phyloP scores from a whole-genome alignment of 345 rosid genomes.

The Reutealis trisperma region DNA sequence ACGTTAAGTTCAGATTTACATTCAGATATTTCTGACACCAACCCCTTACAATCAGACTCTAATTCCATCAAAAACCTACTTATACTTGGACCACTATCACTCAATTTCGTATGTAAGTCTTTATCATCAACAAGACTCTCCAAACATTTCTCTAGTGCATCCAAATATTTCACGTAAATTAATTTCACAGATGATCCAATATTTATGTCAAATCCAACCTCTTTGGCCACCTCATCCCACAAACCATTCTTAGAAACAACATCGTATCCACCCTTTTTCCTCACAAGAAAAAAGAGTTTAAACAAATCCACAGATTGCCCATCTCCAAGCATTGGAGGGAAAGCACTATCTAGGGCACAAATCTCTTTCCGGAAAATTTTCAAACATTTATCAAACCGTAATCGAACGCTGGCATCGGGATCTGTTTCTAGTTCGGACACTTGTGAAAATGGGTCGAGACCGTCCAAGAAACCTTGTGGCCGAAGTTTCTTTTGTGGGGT shows the following conservation, averaged over 20 bases:
- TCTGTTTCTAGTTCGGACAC: neutral
- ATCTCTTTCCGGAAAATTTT: slow-evolving; percentile 6
- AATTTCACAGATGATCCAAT: slow-evolving; percentile 40
- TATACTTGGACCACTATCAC: slow-evolving; percentile 17
- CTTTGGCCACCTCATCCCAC: slow-evolving; percentile 57
- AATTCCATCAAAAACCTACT: slow-evolving; percentile 34
- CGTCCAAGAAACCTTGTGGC: slow-evolving; percentile 7
- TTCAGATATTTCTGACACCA: slow-evolving; percentile 26
- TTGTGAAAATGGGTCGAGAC: slow-evolving; percentile 11
- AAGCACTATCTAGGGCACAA: slow-evolving; percentile 16
- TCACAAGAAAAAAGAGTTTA: slow-evolving; percentile 49
- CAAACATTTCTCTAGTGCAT: slow-evolving; percentile 47
- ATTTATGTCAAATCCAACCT: slow-evolving; percentile 42
- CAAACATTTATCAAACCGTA: slow-evolving; percentile 11
- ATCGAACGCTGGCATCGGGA: neutral
- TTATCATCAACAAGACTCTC: slow-evolving; percentile 20
- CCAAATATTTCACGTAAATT: slow-evolving; percentile 54
- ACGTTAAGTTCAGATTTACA: slow-evolving; percentile 23
- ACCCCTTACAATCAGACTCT: slow-evolving; percentile 35
- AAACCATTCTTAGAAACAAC: slow-evolving; percentile 41
- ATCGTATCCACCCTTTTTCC: slow-evolving; percentile 47
- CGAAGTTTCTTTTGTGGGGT: neutral
- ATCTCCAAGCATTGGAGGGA: slow-evolving; percentile 58
- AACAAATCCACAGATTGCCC: slow-evolving; percentile 54
- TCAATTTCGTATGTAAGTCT: neutral